A percentile compares a stretch with the other conserved stretches of the same genome.
phyloP scores from a whole-genome alignment of 2,329 filamentous ascomycete genomes.

The Didymella keratinophila region DNA sequence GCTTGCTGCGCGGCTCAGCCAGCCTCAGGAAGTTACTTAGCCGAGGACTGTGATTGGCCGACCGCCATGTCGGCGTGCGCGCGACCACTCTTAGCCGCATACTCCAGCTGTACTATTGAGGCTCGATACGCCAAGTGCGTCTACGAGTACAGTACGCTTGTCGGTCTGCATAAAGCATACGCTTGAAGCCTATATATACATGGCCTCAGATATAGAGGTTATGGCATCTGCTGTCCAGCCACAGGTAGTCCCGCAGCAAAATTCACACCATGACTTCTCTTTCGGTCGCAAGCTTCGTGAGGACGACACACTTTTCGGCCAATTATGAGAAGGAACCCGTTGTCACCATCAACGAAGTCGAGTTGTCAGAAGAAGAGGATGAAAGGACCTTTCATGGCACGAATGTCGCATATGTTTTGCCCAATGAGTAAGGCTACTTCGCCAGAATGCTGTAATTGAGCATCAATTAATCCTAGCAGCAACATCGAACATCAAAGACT shows the following conservation, averaged over 20 bases:
- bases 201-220: background rate
- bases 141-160: background rate
- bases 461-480: conserved; percentile 2
- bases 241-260: background rate
- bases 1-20: background rate
- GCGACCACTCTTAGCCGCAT: background rate
- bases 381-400: conserved; percentile 3
- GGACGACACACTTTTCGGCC: background rate
- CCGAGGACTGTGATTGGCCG: background rate
- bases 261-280: background rate
- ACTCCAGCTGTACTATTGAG: conserved; percentile 1
- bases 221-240: background rate
- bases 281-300: background rate
- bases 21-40: background rate
- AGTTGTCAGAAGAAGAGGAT: background rate
- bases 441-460: background rate
- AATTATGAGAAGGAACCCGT: background rate
- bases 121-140: background rate
- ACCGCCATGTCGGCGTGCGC: background rate
- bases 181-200: background rate
- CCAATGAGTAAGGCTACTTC: conserved; percentile 4
- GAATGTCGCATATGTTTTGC: conserved; percentile 5
- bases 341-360: background rate
- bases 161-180: background rate
- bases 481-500: conserved; percentile 33